Base-by-base conservation (phyloP, 148 eudicot species). In the Talinum fruticosum region DNA sequence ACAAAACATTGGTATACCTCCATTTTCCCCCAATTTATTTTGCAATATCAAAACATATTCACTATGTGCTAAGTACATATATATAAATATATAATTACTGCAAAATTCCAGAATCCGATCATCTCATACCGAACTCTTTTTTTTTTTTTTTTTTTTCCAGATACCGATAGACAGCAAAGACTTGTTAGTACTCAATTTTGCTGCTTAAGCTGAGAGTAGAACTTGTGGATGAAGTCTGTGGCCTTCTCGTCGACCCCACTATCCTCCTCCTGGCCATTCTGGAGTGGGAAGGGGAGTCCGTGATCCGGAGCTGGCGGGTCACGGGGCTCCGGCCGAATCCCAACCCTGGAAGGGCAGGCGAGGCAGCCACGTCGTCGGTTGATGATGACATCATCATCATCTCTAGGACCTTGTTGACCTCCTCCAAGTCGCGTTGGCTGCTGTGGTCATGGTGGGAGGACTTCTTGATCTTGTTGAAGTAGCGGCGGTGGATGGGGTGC, bases 221-320 rank as follows among this genome's bases (percentile, higher is more conserved):
- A 93, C 77, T 72, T 83, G 75, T 79, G 53, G 23, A 93, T 93
- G 53, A 93, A 93, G 78, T 87, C 84, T 36, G 89, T 93, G 30
- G 97, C 97, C 0, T 85, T 88, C 30, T 86, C 83, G 76, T 94
- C 97, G 29, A 94, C 91, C 33, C 76, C 86, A 37, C 44, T 65
- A 26, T 85, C 85, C 10, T 64, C 87, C 4, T 71, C 91, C 0
- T 80, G 88, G 0, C 10, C 49, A 44, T 81, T 80, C n/a, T 74
- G 69, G 59, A 89, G 10, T 16, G 89, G 90, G 68, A 90, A 18
- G 97, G 97, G 14, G 97, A 90, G 80, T 92, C 97, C 8, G 90
- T 92, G 2, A 92, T 72, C 87, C 89, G 82, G 61, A 92, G 82
- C 84, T 90, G 92, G 80, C 92, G 83, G 57, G 87, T 87, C 76